Base-by-base conservation (phyloP, 148 eudicot species). In the Limonium bicolor region DNA sequence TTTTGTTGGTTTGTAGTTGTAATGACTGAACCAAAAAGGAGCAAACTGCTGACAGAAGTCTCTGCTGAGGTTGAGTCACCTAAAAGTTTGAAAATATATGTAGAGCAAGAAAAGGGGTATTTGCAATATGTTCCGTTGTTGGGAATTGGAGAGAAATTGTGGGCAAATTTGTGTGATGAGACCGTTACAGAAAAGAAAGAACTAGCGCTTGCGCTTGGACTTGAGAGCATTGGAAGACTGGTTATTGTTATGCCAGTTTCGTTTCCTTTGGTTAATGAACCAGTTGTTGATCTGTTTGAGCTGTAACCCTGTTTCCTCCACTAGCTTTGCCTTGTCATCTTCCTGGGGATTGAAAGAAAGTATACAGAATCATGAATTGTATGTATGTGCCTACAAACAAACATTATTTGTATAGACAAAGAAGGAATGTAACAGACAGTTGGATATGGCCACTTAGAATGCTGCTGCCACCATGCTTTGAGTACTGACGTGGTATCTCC, bases 381-480 rank as follows among this genome's bases (percentile, higher is more conserved):
- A 39, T 19, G 2, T 7, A 20, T 4, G n/a, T 20, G 12, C 20
- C 20, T 38, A 1, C 4, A 12, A 25, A 41, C 7, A 3, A 41
- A 21, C n/a, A 27, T 11, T 20, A 16, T 3, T 18, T 38, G 2
- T 1, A 9, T n/a, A 3, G 32, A 32, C 16, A 2, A 29, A 7
- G 15, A 5, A 10, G 4, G 18, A 12, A 17, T 5, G 47, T 26
- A 26, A 13, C 92, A 66, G 58, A 92, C 99, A 51, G 99, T 92
- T 36, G 99, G 99, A 43, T 92, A 92, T 56, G 99, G 99, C 99
- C 99, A 92, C 60, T 92, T 92, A 1, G 99, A 70, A 44, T 92
- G 99, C 38, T 81, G 82, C 41, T 76, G 88, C 99, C 99, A 92
- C 99, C 99, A 92, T 32, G 60, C 66, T 57, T 92, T 92, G 16